These are phyloP conservation scores for Daldinia vernicosa DNA, from an alignment of 495 filamentous ascomycete species.

Conservation along the genomic window DNA sequence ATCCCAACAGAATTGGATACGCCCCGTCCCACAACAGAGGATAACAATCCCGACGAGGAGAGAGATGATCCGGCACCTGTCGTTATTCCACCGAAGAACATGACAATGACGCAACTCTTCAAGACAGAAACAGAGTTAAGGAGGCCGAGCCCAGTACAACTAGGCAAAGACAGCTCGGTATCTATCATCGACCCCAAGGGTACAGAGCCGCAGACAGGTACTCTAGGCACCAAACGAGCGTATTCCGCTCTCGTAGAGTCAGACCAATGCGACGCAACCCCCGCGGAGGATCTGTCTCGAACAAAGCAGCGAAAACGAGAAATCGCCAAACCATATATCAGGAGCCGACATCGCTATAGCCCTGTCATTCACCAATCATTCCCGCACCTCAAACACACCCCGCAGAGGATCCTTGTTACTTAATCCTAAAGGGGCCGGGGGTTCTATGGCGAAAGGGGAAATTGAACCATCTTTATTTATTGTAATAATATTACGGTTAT, in stretches of 20 bases:
- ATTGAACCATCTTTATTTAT: background rate
- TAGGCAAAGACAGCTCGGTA: background rate
- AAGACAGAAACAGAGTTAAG: background rate
- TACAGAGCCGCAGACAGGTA: background rate
- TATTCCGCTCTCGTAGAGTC: background rate
- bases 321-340: background rate
- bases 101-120: conserved; percentile 10
- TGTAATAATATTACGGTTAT: background rate
- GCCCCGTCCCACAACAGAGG: background rate
- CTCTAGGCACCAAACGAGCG: background rate
- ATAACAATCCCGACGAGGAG: background rate
- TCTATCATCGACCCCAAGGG: background rate
- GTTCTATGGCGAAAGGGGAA: background rate
- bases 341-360: background rate
- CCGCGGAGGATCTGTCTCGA: background rate
- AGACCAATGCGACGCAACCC: background rate
- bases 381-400: background rate
- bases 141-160: background rate
- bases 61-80: conserved; percentile 18
- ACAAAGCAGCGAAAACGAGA: background rate
- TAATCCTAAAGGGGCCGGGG: background rate
- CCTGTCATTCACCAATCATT: background rate
- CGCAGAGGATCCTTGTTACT: background rate
- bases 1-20: background rate
- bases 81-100: conserved; percentile 40